These are phyloP conservation scores for Myxozyma monticola DNA, from an alignment of 805 yeast species.

Conservation along the genomic window DNA sequence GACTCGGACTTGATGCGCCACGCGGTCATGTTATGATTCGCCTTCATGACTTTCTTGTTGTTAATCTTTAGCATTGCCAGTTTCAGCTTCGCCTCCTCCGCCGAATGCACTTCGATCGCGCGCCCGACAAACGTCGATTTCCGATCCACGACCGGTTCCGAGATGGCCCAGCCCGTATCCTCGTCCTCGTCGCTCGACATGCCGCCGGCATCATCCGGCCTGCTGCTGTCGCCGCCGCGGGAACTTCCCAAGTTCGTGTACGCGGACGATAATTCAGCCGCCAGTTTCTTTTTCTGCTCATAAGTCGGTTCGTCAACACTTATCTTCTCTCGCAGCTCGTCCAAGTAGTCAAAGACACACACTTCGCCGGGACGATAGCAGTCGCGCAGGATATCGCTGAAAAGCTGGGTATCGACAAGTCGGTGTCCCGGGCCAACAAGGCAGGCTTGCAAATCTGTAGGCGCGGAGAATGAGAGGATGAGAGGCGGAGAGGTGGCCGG, in stretches of 20 bases:
- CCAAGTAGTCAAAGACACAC: conserved; percentile 77
- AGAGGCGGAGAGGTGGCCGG: conserved; percentile 63
- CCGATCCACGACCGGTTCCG: conserved; percentile 78
- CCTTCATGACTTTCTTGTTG: conserved; percentile 58
- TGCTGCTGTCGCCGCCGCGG: conserved; percentile 10
- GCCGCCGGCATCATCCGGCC: conserved; percentile 34
- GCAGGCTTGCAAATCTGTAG: neutral
- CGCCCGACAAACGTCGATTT: conserved; percentile 83
- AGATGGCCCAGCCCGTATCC: conserved; percentile 60
- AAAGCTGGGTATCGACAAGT: conserved; percentile 1
- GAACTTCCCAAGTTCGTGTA: neutral
- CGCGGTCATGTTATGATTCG: conserved; percentile 82
- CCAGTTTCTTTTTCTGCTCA: conserved; percentile 27
- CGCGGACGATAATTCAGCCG: conserved; percentile 9
- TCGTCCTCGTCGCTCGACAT: conserved; percentile 22
- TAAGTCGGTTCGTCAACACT: conserved; percentile 39
- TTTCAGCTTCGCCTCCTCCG: conserved; percentile 62
- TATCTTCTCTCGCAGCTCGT: conserved; percentile 43
- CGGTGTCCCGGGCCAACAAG: neutral
- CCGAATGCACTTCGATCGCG: conserved; percentile 60
- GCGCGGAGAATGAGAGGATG: conserved; percentile 54
- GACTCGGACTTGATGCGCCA: conserved; percentile 66
- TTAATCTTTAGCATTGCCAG: conserved; percentile 51
- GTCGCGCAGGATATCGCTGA: conserved; percentile 49
- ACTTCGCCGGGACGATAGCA: conserved; percentile 65